phyloP scores from a whole-genome alignment of 2,329 filamentous ascomycete genomes.

The Lecanicillium sp. region DNA sequence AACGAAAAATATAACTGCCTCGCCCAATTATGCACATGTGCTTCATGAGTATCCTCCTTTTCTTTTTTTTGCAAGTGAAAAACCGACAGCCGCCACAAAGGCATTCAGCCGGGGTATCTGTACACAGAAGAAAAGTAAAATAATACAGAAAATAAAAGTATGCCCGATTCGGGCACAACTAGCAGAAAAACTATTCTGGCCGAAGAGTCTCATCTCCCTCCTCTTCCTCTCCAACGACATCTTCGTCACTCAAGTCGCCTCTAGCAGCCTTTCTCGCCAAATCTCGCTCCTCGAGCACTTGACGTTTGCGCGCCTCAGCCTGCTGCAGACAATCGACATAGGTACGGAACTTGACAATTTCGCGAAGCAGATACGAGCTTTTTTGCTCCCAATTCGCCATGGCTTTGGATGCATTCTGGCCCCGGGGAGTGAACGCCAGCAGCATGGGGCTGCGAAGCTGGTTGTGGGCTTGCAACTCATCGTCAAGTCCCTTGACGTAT shows the following conservation, averaged over 20 bases:
- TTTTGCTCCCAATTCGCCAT: conserved; percentile 98
- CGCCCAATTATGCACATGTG: too few species aligned
- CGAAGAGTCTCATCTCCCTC: conserved; percentile 27
- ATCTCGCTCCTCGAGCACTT: conserved; percentile 58
- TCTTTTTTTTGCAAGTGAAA: too few species aligned
- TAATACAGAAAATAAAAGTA: not conserved
- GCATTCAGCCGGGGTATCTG: not conserved
- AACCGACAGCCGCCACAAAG: not conserved
- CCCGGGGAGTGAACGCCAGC: conserved; percentile 78
- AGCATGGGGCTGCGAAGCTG: conserved; percentile 80
- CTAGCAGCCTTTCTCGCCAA: conserved; percentile 39
- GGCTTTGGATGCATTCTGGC: conserved; percentile 71
- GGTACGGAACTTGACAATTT: conserved; percentile 94
- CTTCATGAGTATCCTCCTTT: too few species aligned
- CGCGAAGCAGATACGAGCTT: conserved; percentile 79
- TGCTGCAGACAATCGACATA: conserved; percentile 80
- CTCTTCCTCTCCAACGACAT: conserved; percentile 15
- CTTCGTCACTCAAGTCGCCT: conserved; percentile 35
- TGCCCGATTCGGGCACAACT: not conserved
- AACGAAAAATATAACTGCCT: too few species aligned
- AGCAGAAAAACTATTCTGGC: conserved; percentile 14
- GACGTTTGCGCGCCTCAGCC: conserved; percentile 60
- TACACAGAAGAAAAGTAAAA: not conserved
- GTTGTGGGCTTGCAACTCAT: conserved; percentile 80
- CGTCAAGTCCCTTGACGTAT: conserved; percentile 81